Evolutionary conservation across 768 basidiomycete species (phyloP).

Genomic region (Pulveroboletus ravenelii): DNA sequence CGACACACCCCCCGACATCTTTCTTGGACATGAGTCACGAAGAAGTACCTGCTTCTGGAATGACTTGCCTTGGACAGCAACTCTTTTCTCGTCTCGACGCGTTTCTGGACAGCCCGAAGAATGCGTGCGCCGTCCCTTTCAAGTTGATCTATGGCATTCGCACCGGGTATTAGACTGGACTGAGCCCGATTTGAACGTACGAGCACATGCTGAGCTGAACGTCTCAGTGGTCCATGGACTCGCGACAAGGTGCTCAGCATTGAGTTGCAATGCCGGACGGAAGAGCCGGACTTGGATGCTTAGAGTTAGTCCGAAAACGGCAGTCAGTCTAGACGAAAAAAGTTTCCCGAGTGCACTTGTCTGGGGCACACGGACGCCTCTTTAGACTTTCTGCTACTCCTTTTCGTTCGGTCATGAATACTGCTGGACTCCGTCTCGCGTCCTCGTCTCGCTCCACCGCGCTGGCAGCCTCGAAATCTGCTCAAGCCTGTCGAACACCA

Average conservation of each 20-base stretch:
- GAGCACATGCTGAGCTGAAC: background rate
- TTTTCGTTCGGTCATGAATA: constrained; percentile 17
- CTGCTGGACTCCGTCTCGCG: constrained; percentile 17
- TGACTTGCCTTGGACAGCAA: constrained; percentile 21
- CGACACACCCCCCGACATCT: constrained; percentile 54
- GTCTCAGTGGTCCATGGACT: too few relatives aligned
- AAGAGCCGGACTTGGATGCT: background rate
- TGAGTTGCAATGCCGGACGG: background rate
- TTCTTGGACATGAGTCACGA: background rate
- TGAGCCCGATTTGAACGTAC: constrained; percentile 7
- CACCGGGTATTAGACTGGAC: constrained; percentile 5
- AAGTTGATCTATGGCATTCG: constrained; percentile 22
- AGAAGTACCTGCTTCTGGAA: background rate
- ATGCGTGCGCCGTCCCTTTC: constrained; percentile 47
- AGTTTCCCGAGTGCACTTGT: background rate
- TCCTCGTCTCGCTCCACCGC: constrained; percentile 17
- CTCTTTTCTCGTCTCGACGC: constrained; percentile 28
- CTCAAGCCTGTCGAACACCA: constrained; percentile 4
- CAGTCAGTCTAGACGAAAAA: background rate
- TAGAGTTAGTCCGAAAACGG: background rate
- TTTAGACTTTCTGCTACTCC: background rate
- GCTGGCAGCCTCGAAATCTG: constrained; percentile 14
- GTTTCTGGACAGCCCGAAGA: constrained; percentile 49
- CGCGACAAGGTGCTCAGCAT: constrained; percentile 3
- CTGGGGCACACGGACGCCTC: background rate